Conservation (phyloP, 2,329 filamentous ascomycete species). For the Elsinoe batatas region DNA sequence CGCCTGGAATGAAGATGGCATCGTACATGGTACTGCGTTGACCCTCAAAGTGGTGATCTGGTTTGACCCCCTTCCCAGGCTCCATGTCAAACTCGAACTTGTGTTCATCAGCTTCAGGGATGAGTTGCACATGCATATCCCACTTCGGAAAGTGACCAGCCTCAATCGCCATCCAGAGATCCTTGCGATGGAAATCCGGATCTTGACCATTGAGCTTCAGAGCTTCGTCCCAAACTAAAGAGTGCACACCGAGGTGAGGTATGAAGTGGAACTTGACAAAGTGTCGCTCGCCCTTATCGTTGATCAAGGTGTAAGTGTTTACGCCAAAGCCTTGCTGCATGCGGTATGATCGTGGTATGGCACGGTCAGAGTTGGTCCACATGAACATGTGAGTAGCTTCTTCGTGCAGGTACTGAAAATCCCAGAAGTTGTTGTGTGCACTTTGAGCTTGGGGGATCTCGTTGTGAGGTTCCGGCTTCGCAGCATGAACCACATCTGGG, state of each 20-base stretch:
- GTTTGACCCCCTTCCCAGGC: constrained; percentile 52
- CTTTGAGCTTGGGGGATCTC: constrained; percentile 62
- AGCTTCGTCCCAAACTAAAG: constrained; percentile 70
- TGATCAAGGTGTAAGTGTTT: constrained; percentile 64
- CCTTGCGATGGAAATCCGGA: constrained; percentile 73
- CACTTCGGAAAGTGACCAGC: constrained; percentile 62
- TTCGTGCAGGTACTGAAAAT: constrained; percentile 57
- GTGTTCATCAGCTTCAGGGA: constrained; percentile 60
- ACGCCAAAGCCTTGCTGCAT: constrained; percentile 86
- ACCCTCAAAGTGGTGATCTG: constrained; percentile 71
- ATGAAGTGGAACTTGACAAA: constrained; percentile 75
- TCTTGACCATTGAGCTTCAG: constrained; percentile 65
- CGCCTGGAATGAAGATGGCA: constrained; percentile 66
- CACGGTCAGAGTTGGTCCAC: constrained; percentile 68
- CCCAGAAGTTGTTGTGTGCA: constrained; percentile 70
- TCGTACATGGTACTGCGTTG: constrained; percentile 76
- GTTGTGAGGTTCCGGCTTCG: constrained; percentile 46
- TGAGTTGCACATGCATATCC: constrained; percentile 73
- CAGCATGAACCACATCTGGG: constrained; percentile 41
- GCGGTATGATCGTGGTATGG: constrained; percentile 62
- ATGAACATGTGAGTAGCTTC: constrained; percentile 71
- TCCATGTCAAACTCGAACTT: constrained; percentile 76
- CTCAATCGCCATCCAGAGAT: constrained; percentile 64
- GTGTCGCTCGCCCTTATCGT: constrained; percentile 55
- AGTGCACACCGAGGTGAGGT: constrained; percentile 64